Conservation (phyloP, 2,329 filamentous ascomycete species). For the Trichoderma arundinaceum region DNA sequence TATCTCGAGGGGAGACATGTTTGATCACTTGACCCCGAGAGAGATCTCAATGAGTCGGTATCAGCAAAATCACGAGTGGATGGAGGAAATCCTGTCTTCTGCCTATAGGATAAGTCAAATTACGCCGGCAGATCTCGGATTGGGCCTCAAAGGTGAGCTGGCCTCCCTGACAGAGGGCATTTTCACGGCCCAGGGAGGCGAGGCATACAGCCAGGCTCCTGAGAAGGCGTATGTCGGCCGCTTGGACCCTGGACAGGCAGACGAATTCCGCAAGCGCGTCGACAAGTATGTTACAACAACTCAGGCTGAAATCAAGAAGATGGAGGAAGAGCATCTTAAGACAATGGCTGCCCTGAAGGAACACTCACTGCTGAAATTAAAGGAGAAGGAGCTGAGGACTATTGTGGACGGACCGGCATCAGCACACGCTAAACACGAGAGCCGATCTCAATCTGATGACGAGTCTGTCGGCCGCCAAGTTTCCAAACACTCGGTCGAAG, state of each 20-base stretch:
- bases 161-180: slow-evolving; percentile 82
- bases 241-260: slow-evolving; percentile 76
- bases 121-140: slow-evolving; percentile 80
- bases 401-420: slow-evolving; percentile 64
- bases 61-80: slow-evolving; percentile 96
- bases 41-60: slow-evolving; percentile 89
- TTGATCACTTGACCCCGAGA: slow-evolving; percentile 86
- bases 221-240: slow-evolving; percentile 66
- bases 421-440: slow-evolving; percentile 69
- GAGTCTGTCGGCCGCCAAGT: slow-evolving; percentile 44
- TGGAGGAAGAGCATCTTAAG: slow-evolving; percentile 79
- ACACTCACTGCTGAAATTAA: slow-evolving; percentile 70
- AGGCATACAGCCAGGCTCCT: slow-evolving; percentile 51
- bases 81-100: slow-evolving; percentile 95
- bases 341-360: slow-evolving; percentile 76
- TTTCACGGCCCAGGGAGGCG: slow-evolving; percentile 68
- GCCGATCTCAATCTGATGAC: slow-evolving; percentile 59
- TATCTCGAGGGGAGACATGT: slow-evolving; percentile 81
- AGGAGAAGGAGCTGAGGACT: slow-evolving; percentile 76
- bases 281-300: slow-evolving; percentile 73
- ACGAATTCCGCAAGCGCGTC: slow-evolving; percentile 83
- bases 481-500: slow-evolving; percentile 65
- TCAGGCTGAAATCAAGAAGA: slow-evolving; percentile 79
- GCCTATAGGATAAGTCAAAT: slow-evolving; percentile 87
- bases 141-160: slow-evolving; percentile 84